phyloP scores from a whole-genome alignment of 192 early-diverging fungal genomes.

The Funneliformis mosseae region DNA sequence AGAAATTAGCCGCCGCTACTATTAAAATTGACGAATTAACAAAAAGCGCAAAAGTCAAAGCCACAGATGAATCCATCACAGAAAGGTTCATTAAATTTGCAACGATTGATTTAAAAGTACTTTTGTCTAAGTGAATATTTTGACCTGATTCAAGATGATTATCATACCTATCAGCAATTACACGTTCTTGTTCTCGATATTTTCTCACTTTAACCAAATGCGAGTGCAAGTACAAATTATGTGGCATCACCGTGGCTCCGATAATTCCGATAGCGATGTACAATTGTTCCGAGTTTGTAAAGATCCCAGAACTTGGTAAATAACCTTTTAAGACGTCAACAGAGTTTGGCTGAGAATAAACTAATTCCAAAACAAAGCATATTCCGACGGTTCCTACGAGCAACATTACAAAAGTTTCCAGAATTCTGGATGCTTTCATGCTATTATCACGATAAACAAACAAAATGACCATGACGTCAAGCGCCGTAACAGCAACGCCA shows the following conservation, averaged over 20 bases:
- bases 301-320: constrained; percentile 57
- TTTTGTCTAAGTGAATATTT: constrained; percentile 30
- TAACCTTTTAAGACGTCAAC: constrained; percentile 68
- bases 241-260: constrained; percentile 89
- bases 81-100: constrained; percentile 35
- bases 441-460: constrained; percentile 58
- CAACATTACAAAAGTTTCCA: constrained; percentile 70
- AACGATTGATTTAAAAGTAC: constrained; percentile 17
- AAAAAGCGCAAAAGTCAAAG: constrained; percentile 71
- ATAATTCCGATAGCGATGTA: constrained; percentile 82
- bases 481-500: constrained; percentile 75
- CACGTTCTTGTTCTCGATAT: constrained; percentile 29
- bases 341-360: constrained; percentile 58
- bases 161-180: constrained; percentile 35
- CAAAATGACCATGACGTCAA: constrained; percentile 75
- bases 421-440: constrained; percentile 53
- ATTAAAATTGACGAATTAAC: constrained; percentile 82
- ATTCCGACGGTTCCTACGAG: constrained; percentile 63
- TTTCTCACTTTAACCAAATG: constrained; percentile 69
- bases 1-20: constrained; percentile 75
- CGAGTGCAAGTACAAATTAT: constrained; percentile 81
- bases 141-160: constrained; percentile 37
- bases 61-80: constrained; percentile 64
- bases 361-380: constrained; percentile 70
- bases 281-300: constrained; percentile 57